Evolutionary conservation across 2,329 filamentous ascomycete genomes (phyloP).

Genomic region (Xylariaceae sp.): DNA sequence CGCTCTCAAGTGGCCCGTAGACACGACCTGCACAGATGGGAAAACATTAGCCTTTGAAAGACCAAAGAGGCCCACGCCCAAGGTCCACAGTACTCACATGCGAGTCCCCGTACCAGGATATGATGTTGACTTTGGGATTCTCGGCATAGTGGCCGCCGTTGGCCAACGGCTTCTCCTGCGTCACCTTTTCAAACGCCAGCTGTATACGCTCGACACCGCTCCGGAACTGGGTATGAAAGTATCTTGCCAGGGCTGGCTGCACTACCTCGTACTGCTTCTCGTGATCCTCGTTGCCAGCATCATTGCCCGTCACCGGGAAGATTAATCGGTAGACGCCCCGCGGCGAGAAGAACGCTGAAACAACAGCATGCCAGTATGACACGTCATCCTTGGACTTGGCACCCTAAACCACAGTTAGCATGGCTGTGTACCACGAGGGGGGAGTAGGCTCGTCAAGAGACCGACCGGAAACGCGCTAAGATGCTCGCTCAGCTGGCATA

Average conservation of each 20-base stretch:
- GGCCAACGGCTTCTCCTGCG: slow-evolving; percentile 49
- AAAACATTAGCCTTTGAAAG: too few species aligned
- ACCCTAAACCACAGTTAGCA: slow-evolving; percentile 35
- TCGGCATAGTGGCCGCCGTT: slow-evolving; percentile 69
- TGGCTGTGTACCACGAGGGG: neutral
- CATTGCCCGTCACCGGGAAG: slow-evolving; percentile 47
- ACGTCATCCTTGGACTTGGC: slow-evolving; percentile 62
- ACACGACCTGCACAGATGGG: slow-evolving; percentile 58
- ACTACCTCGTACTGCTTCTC: slow-evolving; percentile 83
- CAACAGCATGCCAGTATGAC: slow-evolving; percentile 73
- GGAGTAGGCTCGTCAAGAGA: too few species aligned
- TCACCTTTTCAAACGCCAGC: slow-evolving; percentile 69
- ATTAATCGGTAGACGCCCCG: slow-evolving; percentile 72
- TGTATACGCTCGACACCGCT: slow-evolving; percentile 83
- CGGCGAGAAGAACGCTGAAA: slow-evolving; percentile 73
- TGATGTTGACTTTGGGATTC: slow-evolving; percentile 70
- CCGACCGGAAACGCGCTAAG: slow-evolving; percentile 53
- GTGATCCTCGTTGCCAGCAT: slow-evolving; percentile 41
- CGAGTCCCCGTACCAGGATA: slow-evolving; percentile 82
- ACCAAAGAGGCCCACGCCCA: too few species aligned
- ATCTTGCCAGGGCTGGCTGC: slow-evolving; percentile 74
- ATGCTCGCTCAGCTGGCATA: slow-evolving; percentile 59
- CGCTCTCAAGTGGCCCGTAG: slow-evolving; percentile 69
- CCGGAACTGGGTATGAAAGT: slow-evolving; percentile 84
- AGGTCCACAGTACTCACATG: slow-evolving; percentile 64